These are phyloP conservation scores for Dysphania ambrosioides DNA, from an alignment of 148 eudicot genomes.

Conservation along the genomic window DNA sequence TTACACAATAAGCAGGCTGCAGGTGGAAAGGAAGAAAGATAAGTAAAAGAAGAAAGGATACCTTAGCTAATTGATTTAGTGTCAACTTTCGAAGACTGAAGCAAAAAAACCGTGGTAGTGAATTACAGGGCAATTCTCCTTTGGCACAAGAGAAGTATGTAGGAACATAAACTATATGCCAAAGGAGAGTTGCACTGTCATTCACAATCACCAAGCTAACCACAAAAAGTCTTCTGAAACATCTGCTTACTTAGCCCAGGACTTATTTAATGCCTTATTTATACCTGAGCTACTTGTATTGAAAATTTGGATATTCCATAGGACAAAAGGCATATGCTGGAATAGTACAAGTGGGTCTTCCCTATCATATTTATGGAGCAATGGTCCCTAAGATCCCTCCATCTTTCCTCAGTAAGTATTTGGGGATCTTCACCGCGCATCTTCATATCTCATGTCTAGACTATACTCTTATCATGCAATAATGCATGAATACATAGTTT, in stretches of 20 bases:
- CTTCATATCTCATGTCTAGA: not conserved
- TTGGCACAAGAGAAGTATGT: slow-evolving; percentile 15
- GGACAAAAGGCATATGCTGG: slow-evolving; percentile 18
- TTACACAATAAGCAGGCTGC: not conserved
- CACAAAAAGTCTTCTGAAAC: not conserved
- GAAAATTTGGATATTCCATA: slow-evolving; percentile 24
- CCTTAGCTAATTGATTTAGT: not conserved
- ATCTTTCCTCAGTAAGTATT: not conserved
- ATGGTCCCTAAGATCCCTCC: slow-evolving; percentile 20
- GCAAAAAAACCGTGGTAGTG: not conserved
- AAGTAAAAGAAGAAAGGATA: not conserved
- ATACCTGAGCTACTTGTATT: not conserved
- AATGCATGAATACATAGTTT: not conserved
- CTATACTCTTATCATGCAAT: not conserved
- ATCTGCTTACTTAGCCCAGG: not conserved
- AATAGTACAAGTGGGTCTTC: slow-evolving; percentile 18
- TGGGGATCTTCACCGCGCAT: not conserved
- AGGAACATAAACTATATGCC: slow-evolving; percentile 13
- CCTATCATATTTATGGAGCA: slow-evolving; percentile 14
- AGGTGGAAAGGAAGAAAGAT: not conserved
- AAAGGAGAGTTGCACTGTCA: slow-evolving; percentile 30
- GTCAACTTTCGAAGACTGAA: too few relatives aligned
- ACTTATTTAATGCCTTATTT: slow-evolving; percentile 1
- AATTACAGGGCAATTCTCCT: slow-evolving; percentile 34
- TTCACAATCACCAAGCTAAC: slow-evolving; percentile 10